Evolutionary conservation across 169 alveolate genomes (phyloP).

Genomic region (Besnoitia besnoiti): DNA sequence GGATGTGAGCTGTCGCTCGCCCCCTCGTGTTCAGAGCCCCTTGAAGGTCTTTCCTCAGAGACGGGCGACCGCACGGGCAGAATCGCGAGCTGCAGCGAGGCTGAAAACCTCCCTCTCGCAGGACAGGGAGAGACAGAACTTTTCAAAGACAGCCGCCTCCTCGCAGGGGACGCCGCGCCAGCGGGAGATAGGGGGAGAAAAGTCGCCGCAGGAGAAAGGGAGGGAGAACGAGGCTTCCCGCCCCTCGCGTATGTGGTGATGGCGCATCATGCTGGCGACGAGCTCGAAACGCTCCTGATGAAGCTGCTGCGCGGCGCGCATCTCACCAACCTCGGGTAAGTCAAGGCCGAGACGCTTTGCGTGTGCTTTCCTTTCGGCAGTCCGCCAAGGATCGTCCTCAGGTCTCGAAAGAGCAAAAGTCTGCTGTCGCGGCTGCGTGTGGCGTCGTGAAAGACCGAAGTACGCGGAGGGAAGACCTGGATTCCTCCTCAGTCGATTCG

Average conservation of each 20-base stretch:
- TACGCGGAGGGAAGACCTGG: too few relatives aligned
- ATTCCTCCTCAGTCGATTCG: too few relatives aligned
- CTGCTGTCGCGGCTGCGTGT: slow-evolving; percentile 46
- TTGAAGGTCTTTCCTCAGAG: too few relatives aligned
- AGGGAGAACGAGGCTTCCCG: neutral
- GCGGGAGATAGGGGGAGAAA: neutral
- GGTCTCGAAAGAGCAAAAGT: neutral
- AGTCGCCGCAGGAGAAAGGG: neutral
- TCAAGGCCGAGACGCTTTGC: neutral
- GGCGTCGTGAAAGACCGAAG: too few relatives aligned
- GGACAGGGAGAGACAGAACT: neutral
- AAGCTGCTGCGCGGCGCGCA: slow-evolving; percentile 60
- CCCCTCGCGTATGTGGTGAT: slow-evolving; percentile 28
- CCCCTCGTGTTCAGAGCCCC: too few relatives aligned
- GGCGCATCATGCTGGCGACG: slow-evolving; percentile 64
- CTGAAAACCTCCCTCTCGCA: neutral
- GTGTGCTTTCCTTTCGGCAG: too few relatives aligned
- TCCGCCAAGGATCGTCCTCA: neutral
- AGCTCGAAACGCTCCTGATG: slow-evolving; percentile 55
- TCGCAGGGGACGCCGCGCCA: neutral
- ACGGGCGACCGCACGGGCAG: too few relatives aligned
- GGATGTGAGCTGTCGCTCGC: neutral
- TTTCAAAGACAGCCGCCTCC: too few relatives aligned
- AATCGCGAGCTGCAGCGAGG: neutral
- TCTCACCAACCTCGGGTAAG: slow-evolving; percentile 59